Evolutionary conservation across 371 early-diverging fungal genomes (phyloP), one percentile per base, ranked within the genome.

Genomic region (Mortierella sp.): DNA sequence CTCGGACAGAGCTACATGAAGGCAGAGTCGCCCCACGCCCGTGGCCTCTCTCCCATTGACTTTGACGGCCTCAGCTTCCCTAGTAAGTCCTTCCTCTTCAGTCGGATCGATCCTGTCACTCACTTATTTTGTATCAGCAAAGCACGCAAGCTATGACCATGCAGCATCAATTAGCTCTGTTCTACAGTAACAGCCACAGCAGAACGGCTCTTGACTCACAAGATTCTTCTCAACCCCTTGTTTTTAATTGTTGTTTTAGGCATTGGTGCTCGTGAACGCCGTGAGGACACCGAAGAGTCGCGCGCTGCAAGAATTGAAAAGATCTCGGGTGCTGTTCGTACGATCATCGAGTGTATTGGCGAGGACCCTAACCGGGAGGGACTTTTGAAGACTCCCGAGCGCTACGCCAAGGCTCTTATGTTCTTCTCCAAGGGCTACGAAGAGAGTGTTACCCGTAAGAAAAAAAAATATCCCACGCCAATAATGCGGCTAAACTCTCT

Each of bases 341-440:
- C 96, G 0, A 94, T 99, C 47, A 87, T 99, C 65, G 95, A 96
- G 79, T 96, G 96, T 84, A 92, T 99, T 71, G 99, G 99, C 55
- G 99, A 99, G 89, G 98, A 99, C 85, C 95, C 97, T 26, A 92
- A 94, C 63, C 93, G 99, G 60, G 98, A 99, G 84, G 99, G 99
- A 0, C 89, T 99, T 52, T 87, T 96, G 70, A 98, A 98, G 89
- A 99, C 99, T 1, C 99, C 99, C 26, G 95, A 97, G 74, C 93
- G 99, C 55, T 99, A 98, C 89, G 99, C 99, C 74, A 97, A 98
- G 88, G 99, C 99, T 4, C 90, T 99, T 74, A 93, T 98, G 94
- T 99, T 97, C 85, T 96, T 99, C 80, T 97, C 99, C 9, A 95
- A 97, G 89, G 99, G 99, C 4, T 99, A 99, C 89, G 98, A 99